A percentile compares a stretch with the other conserved stretches of the same genome.
These are phyloP conservation scores for Hyphodiscus hymeniophilus DNA, from an alignment of 495 filamentous ascomycete species.

Conservation along the genomic window DNA sequence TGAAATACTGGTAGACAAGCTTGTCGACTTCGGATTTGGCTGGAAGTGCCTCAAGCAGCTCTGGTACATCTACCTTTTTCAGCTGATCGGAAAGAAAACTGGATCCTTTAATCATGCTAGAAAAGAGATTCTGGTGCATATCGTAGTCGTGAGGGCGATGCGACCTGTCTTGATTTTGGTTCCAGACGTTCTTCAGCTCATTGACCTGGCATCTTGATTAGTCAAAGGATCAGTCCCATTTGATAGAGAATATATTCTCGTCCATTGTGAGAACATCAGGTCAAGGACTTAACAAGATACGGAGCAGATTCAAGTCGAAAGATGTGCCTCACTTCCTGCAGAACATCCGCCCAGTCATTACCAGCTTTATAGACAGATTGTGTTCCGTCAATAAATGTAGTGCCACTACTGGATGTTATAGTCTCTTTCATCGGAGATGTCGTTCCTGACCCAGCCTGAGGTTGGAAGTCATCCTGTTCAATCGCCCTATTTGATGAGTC, in stretches of 20 bases:
- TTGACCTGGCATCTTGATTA: slow-evolving; percentile 1
- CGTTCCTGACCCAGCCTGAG: too few species aligned
- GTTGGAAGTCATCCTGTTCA: too few species aligned
- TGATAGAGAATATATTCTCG: slow-evolving; percentile 4
- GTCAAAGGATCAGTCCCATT: not conserved
- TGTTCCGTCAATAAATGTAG: not conserved
- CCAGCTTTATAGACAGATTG: slow-evolving; percentile 22
- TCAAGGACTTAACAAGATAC: too few species aligned
- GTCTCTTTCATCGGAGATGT: not conserved
- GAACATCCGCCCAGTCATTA: slow-evolving; percentile 28
- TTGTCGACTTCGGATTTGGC: slow-evolving; percentile 30
- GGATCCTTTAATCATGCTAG: slow-evolving; percentile 8
- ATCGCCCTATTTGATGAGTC: too few species aligned
- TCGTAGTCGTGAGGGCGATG: slow-evolving; percentile 7
- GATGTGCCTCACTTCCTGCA: slow-evolving; percentile 25
- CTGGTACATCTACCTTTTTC: slow-evolving; percentile 18
- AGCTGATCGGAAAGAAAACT: slow-evolving; percentile 17
- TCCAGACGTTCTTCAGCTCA: slow-evolving; percentile 22
- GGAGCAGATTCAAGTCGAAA: too few species aligned
- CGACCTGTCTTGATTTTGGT: slow-evolving; percentile 15
- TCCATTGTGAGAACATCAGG: too few species aligned
- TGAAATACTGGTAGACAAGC: slow-evolving; percentile 40
- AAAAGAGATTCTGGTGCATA: slow-evolving; percentile 5
- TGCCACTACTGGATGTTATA: not conserved
- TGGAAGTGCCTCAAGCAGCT: slow-evolving; percentile 35